Percentiles rank a stretch among this genome's conserved stretches.
phyloP scores from a whole-genome alignment of 345 rosid species.

The Viola odorata region DNA sequence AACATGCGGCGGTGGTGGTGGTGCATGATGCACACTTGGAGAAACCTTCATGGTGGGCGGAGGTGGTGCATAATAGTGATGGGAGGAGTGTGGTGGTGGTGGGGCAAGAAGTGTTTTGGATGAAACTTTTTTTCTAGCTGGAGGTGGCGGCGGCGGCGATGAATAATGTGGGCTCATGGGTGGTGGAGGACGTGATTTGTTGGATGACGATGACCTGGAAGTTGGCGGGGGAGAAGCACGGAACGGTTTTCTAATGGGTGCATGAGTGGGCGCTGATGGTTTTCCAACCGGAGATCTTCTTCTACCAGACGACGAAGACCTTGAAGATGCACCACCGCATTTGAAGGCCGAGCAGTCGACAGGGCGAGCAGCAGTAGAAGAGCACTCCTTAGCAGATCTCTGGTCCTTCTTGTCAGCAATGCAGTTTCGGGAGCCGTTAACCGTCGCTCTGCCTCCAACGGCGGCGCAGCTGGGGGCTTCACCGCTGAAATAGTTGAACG shows the following conservation, averaged over 20 bases:
- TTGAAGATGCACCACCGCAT: slow-evolving; percentile 25
- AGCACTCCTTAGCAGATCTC: slow-evolving; percentile 49
- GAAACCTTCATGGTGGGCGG: slow-evolving; percentile 41
- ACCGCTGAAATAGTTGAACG: slow-evolving; percentile 62
- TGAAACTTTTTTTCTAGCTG: not conserved
- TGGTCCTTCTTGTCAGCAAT: slow-evolving; percentile 41
- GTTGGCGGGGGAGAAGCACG: slow-evolving; percentile 28
- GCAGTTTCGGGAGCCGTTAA: slow-evolving; percentile 45
- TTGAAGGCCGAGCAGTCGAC: slow-evolving; percentile 55
- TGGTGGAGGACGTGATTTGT: slow-evolving; percentile 34
- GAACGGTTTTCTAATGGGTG: slow-evolving; percentile 8
- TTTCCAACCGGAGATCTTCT: slow-evolving; percentile 28
- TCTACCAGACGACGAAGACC: slow-evolving; percentile 12
- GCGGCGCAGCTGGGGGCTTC: slow-evolving; percentile 56
- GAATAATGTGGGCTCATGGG: slow-evolving; percentile 33
- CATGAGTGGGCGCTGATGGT: slow-evolving; percentile 32
- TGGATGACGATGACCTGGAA: slow-evolving; percentile 40
- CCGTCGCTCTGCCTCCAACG: slow-evolving; percentile 8
- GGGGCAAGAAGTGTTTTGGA: slow-evolving; percentile 18
- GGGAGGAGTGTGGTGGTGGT: slow-evolving; percentile 28
- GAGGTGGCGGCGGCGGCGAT: slow-evolving; percentile 24
- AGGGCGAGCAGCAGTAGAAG: slow-evolving; percentile 43
- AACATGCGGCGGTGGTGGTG: slow-evolving; percentile 5
- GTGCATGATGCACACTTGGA: slow-evolving; percentile 30
- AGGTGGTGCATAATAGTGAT: slow-evolving; percentile 30